Base-by-base conservation (phyloP, 441 rosid species). In the Erysimum cheiri region DNA sequence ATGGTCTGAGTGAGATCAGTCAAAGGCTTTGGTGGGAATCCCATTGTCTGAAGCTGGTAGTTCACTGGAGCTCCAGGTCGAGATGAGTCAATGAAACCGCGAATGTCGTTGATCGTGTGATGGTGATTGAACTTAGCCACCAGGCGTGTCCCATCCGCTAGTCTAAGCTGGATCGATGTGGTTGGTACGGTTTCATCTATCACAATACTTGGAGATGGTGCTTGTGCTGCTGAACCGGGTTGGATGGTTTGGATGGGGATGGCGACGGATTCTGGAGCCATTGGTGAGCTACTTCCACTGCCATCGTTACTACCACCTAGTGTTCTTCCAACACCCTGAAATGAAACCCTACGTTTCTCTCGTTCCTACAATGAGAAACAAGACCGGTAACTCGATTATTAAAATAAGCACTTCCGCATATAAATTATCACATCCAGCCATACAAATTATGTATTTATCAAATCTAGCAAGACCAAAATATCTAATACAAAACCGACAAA, bases 291-390 rank as follows among this genome's bases (percentile, higher is more conserved):
- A 52, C 81, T 61, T 74, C 81, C 81, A 50, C 83, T 77, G 15
- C 78, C 44, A 32, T 80, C 78, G 64, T 83, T 78, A 59, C 36
- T 53, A 79, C 96, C 81, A 54, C 94, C 87, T 24, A 93, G 82
- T 22, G 97, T 89, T 82, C 98, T 89, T 73, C 98, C 98, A 9
- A 85, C 85, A 39, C 99, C 98, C 39, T 90, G 97, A 77, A 94
- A 94, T 63, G 99, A 80, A 66, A 74, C 80, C 8, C 28, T 83
- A 49, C 35, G 85, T 65, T 78, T 88, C 83, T 81, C 94, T 3
- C 85, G 85, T 73, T 88, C 98, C 99, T 94, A 76, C 64, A 77
- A 72, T 33, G 4, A 56, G 17, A 39, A 55, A 54, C 60, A 56
- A 74, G 67, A 50, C 24, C 4, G 22, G 24, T 37, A 17, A 55